These are phyloP conservation scores for Helichrysum umbraculigerum DNA, from an alignment of 129 eudicot species.

Conservation along the genomic window DNA sequence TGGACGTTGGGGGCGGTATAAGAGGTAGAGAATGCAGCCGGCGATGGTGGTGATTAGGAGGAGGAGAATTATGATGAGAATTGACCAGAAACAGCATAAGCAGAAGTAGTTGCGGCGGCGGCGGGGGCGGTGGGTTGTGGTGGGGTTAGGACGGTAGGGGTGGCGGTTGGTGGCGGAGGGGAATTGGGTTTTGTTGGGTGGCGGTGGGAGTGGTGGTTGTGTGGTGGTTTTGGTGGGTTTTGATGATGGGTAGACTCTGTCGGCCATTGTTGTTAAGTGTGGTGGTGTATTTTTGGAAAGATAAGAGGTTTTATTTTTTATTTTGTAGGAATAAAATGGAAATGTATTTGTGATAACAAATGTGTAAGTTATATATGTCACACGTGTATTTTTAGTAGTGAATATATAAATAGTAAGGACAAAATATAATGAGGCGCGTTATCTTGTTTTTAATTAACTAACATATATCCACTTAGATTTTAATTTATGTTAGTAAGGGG, in stretches of 20 bases:
- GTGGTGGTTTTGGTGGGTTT: slow-evolving; percentile 49
- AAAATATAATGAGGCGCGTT: slow-evolving; percentile 6
- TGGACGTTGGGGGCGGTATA: slow-evolving; percentile 85
- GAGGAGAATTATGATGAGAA: slow-evolving; percentile 43
- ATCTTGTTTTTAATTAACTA: no score
- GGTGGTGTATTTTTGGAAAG: slow-evolving; percentile 5
- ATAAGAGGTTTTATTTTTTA: not conserved
- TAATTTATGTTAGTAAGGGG: no score
- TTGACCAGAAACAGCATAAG: slow-evolving; percentile 68
- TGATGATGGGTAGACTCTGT: slow-evolving; percentile 80
- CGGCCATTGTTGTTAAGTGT: slow-evolving; percentile 50
- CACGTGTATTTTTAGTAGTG: slow-evolving; percentile 14
- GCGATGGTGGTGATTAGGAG: slow-evolving; percentile 69
- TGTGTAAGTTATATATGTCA: slow-evolving; percentile 16
- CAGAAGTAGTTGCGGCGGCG: slow-evolving; percentile 74
- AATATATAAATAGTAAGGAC: not conserved
- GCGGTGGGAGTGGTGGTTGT: slow-evolving; percentile 33
- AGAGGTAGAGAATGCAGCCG: slow-evolving; percentile 66
- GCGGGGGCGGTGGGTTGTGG: slow-evolving; percentile 44
- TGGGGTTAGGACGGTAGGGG: slow-evolving; percentile 41
- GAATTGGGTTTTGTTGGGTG: slow-evolving; percentile 36
- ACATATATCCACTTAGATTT: no score
- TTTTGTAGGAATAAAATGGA: not conserved
- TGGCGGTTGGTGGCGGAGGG: slow-evolving; percentile 48
- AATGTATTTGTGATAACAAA: slow-evolving; percentile 16